Evolutionary conservation across 164 flowering plant species (phyloP).

Genomic region (Houttuynia cordata): DNA sequence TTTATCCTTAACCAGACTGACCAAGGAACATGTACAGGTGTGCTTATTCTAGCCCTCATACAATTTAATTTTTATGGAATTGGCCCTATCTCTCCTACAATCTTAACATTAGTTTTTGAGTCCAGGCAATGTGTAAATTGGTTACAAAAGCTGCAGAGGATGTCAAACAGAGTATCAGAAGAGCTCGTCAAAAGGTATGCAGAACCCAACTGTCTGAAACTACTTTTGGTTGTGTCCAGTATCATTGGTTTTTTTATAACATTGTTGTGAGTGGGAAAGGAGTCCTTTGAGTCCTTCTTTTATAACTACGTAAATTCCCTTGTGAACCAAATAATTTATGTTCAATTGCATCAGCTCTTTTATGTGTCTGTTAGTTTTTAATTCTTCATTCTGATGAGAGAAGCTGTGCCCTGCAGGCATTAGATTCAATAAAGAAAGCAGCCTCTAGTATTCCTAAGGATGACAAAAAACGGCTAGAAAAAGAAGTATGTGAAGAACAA

Average conservation of each 20-base stretch:
- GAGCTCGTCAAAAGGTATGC: constrained; percentile 85
- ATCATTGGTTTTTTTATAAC: too few relatives aligned
- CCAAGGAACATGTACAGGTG: constrained; percentile 88
- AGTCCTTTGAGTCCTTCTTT: too few relatives aligned
- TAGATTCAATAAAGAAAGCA: constrained; percentile 73
- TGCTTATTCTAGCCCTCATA: constrained; percentile 9
- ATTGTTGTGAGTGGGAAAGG: too few relatives aligned
- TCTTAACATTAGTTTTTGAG: not conserved
- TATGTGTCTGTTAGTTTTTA: not conserved
- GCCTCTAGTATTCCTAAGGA: constrained; percentile 60
- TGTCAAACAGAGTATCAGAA: constrained; percentile 80
- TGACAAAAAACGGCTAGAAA: constrained; percentile 61
- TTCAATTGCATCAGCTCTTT: too few relatives aligned
- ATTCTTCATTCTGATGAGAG: not conserved
- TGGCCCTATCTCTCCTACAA: not conserved
- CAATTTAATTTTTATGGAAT: not conserved
- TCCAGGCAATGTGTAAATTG: constrained; percentile 77
- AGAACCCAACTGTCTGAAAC: not conserved
- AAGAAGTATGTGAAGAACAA: constrained; percentile 49
- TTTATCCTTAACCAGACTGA: constrained; percentile 39
- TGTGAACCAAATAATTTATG: too few relatives aligned
- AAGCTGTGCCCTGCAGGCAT: constrained; percentile 38
- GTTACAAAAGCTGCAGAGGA: constrained; percentile 83
- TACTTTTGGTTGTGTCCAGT: too few relatives aligned
- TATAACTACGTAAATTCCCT: too few relatives aligned